Evolutionary conservation across 345 rosid species (phyloP).

Genomic region (Geranium brycei): DNA sequence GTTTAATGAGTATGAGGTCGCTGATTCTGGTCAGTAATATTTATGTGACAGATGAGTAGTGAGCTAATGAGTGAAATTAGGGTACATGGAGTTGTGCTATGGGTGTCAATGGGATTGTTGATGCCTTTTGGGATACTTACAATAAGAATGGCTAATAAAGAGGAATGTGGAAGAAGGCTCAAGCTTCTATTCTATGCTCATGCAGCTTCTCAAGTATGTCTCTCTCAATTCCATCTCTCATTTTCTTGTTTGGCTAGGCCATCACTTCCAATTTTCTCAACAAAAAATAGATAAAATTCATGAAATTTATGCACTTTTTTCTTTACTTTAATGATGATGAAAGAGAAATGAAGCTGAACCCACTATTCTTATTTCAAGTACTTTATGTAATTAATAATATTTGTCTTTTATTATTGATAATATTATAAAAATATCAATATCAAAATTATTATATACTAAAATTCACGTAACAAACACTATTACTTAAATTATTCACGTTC

Average conservation of each 20-base stretch:
- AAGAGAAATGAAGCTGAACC: too few species aligned
- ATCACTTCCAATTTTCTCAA: neutral
- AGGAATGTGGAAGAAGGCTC: constrained; percentile 37
- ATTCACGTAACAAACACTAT: too few species aligned
- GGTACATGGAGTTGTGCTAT: constrained; percentile 68
- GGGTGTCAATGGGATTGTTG: constrained; percentile 80
- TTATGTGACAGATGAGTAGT: constrained; percentile 31
- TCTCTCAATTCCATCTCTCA: neutral
- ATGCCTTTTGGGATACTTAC: constrained; percentile 67
- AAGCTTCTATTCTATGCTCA: constrained; percentile 53
- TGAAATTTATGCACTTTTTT: too few species aligned
- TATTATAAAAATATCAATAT: too few species aligned
- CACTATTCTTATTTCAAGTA: too few species aligned
- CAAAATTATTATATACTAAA: too few species aligned
- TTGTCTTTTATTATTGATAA: too few species aligned
- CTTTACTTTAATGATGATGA: too few species aligned
- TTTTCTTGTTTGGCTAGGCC: constrained; percentile 1
- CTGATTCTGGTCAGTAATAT: neutral
- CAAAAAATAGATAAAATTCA: neutral
- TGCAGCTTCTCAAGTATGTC: constrained; percentile 55
- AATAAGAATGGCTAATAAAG: constrained; percentile 54
- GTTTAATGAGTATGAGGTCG: too few species aligned
- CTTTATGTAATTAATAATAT: too few species aligned
- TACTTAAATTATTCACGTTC: too few species aligned
- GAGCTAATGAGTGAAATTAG: constrained; percentile 38